These are phyloP conservation scores for Tephrocybe sp. DNA, from an alignment of 768 basidiomycete species.

Conservation along the genomic window DNA sequence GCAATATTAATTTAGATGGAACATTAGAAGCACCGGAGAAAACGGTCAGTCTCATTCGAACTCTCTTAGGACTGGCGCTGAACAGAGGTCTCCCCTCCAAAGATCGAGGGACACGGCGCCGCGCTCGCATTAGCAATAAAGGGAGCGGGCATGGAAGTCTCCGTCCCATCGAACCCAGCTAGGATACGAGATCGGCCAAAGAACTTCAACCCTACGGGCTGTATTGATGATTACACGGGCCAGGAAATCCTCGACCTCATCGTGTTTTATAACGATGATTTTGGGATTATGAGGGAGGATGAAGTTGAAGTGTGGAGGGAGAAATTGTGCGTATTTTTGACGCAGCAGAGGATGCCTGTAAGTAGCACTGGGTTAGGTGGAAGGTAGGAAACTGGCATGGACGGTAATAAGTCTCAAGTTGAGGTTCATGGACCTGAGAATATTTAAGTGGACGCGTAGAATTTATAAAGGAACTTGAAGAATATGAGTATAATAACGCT, in stretches of 20 bases:
- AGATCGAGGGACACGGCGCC: slow-evolving; percentile 1
- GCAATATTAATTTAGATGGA: background rate
- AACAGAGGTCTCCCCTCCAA: background rate
- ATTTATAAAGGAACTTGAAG: no score
- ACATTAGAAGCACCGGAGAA: slow-evolving; percentile 7
- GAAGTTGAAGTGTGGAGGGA: background rate
- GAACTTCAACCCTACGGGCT: background rate
- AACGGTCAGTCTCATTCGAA: background rate
- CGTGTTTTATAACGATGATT: slow-evolving; percentile 8
- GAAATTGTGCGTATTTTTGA: slow-evolving; percentile 5
- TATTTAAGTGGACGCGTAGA: no score
- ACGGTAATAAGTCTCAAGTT: no score
- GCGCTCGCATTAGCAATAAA: slow-evolving; percentile 4
- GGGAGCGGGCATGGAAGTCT: background rate
- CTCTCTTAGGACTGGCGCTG: no score
- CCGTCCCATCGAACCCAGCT: background rate
- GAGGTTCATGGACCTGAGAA: no score
- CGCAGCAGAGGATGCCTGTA: no score
- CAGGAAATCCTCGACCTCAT: slow-evolving; percentile 10
- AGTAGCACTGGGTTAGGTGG: no score
- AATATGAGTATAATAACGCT: no score
- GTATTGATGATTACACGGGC: background rate
- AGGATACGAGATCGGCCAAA: slow-evolving; percentile 9
- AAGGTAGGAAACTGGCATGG: no score
- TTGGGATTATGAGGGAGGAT: background rate